These are phyloP conservation scores for Vinca minor DNA, from an alignment of 257 asterid genomes.

Conservation along the genomic window DNA sequence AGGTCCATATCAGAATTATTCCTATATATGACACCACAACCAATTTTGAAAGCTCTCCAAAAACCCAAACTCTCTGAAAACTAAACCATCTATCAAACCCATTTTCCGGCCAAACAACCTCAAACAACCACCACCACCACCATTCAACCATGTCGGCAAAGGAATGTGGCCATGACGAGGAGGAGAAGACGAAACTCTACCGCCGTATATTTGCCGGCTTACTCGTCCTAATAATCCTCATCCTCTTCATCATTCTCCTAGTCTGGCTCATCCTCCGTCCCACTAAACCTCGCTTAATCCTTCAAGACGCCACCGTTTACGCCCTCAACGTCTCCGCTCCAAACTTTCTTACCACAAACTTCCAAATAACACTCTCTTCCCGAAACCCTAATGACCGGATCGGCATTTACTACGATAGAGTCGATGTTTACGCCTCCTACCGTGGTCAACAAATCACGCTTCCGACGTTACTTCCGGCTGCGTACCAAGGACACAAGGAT, in stretches of 20 bases:
- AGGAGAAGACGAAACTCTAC: constrained; percentile 23
- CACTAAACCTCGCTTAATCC: constrained; percentile 54
- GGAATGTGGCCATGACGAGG: constrained; percentile 50
- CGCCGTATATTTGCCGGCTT: constrained; percentile 23
- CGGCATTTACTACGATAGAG: constrained; percentile 54
- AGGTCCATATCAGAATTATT: no score
- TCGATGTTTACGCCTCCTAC: constrained; percentile 50
- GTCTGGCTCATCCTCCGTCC: constrained; percentile 65
- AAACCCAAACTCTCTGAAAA: neutral
- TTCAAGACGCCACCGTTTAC: constrained; percentile 60
- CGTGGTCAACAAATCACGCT: constrained; percentile 57
- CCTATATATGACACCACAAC: neutral
- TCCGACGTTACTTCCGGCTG: constrained; percentile 36
- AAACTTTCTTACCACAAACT: constrained; percentile 38
- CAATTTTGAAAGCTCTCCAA: neutral
- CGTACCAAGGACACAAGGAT: constrained; percentile 61
- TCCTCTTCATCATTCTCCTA: constrained; percentile 47
- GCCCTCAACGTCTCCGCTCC: constrained; percentile 54
- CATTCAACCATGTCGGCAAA: constrained; percentile 32
- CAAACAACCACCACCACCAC: neutral
- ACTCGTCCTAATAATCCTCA: constrained; percentile 14
- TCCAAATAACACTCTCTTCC: constrained; percentile 54
- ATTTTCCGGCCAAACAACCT: neutral
- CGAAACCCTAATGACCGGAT: constrained; percentile 47
- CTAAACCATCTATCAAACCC: neutral